Conservation (phyloP, 2,329 filamentous ascomycete species). For the Tolypocladium tundrense region DNA sequence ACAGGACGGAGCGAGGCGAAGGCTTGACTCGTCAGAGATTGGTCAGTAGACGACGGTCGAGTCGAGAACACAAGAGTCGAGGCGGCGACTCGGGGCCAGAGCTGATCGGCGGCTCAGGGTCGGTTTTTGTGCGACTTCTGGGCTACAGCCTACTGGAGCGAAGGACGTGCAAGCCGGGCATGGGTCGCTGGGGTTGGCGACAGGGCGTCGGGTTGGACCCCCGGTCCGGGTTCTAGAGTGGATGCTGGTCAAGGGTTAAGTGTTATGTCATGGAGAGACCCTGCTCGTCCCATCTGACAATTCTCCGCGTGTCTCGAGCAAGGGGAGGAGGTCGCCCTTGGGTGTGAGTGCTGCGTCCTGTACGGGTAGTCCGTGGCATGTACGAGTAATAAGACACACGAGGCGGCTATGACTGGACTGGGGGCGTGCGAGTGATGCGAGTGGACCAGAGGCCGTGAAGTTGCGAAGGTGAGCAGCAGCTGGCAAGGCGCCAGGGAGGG, state of each 20-base stretch:
- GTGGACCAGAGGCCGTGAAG: slow-evolving; percentile 3
- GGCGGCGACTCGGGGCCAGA: slow-evolving; percentile 16
- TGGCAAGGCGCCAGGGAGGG: slow-evolving; percentile 1
- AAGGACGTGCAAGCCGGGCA: slow-evolving; percentile 31
- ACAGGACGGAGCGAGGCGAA: slow-evolving; percentile 1
- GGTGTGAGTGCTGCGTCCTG: slow-evolving; percentile 12
- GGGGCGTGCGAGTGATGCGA: slow-evolving; percentile 4
- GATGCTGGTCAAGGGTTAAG: slow-evolving; percentile 27
- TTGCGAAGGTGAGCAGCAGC: not conserved
- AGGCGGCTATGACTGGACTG: slow-evolving; percentile 10
- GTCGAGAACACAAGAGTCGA: slow-evolving; percentile 13
- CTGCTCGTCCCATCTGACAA: slow-evolving; percentile 21
- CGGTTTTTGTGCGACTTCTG: slow-evolving; percentile 42
- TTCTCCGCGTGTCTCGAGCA: slow-evolving; percentile 24
- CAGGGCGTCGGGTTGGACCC: slow-evolving; percentile 23
- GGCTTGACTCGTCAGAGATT: slow-evolving; percentile 6
- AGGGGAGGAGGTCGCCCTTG: slow-evolving; percentile 9
- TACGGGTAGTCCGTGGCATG: slow-evolving; percentile 1
- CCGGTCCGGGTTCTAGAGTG: slow-evolving; percentile 24
- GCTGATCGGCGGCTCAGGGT: slow-evolving; percentile 30
- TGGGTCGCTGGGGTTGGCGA: slow-evolving; percentile 29
- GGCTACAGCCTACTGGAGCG: slow-evolving; percentile 22
- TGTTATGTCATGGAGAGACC: slow-evolving; percentile 21
- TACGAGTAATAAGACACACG: slow-evolving; percentile 12
- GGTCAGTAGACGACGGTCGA: slow-evolving; percentile 14